A percentile compares a stretch with the other conserved stretches of the same genome.
phyloP scores from a whole-genome alignment of 2,329 filamentous ascomycete species.

The Ophiostoma ulmi region DNA sequence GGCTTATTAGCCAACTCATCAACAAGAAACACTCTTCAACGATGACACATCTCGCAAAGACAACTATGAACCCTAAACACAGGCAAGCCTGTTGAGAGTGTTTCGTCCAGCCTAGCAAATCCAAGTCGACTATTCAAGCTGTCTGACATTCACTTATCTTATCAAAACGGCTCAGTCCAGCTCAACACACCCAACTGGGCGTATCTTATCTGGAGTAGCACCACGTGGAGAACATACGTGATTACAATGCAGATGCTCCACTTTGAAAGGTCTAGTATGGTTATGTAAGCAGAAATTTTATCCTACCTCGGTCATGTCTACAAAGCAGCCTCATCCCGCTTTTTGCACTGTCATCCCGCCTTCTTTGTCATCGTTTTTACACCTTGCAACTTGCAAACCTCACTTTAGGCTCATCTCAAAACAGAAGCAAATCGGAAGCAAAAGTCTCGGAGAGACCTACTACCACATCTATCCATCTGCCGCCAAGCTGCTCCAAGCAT shows the following conservation, averaged over 20 bases:
- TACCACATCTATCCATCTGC: not conserved
- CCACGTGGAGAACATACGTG: constrained; percentile 23
- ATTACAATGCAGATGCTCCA: not conserved
- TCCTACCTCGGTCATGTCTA: not conserved
- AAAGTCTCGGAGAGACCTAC: too few relatives aligned
- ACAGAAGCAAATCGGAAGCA: not conserved
- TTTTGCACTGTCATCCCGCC: constrained; percentile 6
- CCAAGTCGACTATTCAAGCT: too few relatives aligned
- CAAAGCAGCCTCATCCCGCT: constrained; percentile 8
- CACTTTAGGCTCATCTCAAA: not conserved
- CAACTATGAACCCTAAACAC: not conserved
- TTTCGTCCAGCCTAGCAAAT: too few relatives aligned
- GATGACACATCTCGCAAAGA: not conserved
- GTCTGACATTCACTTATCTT: too few relatives aligned
- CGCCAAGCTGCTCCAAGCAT: not conserved
- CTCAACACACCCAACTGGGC: not conserved
- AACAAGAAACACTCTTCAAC: not conserved
- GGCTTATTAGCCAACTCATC: not conserved
- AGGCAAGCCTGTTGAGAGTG: not conserved
- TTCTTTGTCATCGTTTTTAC: constrained; percentile 4
- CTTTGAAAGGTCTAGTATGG: not conserved
- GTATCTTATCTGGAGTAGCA: constrained; percentile 20
- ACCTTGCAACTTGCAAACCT: not conserved
- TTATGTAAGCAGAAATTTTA: not conserved
- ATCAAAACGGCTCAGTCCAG: not conserved